Percentiles rank a stretch among this genome's conserved stretches.
phyloP scores from a whole-genome alignment of 2,329 filamentous ascomycete species.

The Xylariaceae sp. region DNA sequence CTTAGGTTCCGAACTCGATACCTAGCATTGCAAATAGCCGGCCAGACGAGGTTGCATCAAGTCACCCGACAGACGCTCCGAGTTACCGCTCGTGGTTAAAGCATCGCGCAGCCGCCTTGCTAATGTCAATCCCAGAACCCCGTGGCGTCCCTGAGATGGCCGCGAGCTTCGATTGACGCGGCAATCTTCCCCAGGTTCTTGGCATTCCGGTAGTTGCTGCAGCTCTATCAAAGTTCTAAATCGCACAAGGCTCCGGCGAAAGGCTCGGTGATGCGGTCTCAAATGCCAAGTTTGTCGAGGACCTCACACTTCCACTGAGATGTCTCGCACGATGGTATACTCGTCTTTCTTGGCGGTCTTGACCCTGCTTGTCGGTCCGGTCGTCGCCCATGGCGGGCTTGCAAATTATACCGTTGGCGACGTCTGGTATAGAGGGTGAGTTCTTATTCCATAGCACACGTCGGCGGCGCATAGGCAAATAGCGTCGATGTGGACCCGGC shows the following conservation, averaged over 20 bases:
- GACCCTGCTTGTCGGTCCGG: slow-evolving; percentile 16
- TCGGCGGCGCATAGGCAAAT: no score
- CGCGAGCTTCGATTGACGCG: slow-evolving; percentile 9
- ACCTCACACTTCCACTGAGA: background rate
- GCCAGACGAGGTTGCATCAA: slow-evolving; percentile 16
- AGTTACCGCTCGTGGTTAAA: slow-evolving; percentile 30
- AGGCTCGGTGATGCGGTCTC: slow-evolving; percentile 1
- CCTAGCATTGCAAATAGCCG: slow-evolving; percentile 31
- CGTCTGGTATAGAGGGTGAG: slow-evolving; percentile 45
- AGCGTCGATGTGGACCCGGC: background rate
- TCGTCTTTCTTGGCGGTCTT: slow-evolving; percentile 11
- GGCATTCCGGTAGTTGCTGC: slow-evolving; percentile 26
- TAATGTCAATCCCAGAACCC: slow-evolving; percentile 6
- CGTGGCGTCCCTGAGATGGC: slow-evolving; percentile 14
- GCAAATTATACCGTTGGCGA: slow-evolving; percentile 46
- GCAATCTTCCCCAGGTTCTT: slow-evolving; percentile 24
- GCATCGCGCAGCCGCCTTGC: slow-evolving; percentile 3
- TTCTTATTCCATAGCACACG: background rate
- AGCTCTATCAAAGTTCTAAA: background rate
- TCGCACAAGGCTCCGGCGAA: background rate
- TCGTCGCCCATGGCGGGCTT: slow-evolving; percentile 41
- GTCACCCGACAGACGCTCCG: slow-evolving; percentile 21
- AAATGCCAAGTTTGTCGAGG: slow-evolving; percentile 1
- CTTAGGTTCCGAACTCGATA: slow-evolving; percentile 6
- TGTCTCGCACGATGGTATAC: slow-evolving; percentile 8